These are phyloP conservation scores for Termitomyces sp. DNA, from an alignment of 768 basidiomycete genomes.

Conservation along the genomic window DNA sequence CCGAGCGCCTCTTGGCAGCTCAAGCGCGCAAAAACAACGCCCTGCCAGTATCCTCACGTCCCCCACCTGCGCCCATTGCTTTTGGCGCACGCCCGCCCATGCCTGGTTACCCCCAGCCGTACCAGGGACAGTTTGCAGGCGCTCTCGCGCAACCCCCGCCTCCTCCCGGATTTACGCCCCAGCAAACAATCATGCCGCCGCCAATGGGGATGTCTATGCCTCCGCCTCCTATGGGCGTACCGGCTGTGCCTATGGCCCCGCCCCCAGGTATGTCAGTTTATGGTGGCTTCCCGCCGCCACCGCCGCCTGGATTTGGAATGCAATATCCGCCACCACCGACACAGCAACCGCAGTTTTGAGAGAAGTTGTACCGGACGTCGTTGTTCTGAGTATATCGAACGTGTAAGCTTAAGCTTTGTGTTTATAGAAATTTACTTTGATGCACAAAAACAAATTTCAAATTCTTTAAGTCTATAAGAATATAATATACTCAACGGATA, in stretches of 20 bases:
- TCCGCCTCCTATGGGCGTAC: slow-evolving; percentile 25
- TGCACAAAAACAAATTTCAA: not conserved
- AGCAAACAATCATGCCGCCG: slow-evolving; percentile 60
- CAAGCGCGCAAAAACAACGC: slow-evolving; percentile 97
- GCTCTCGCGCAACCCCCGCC: slow-evolving; percentile 78
- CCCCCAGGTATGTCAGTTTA: slow-evolving; percentile 39
- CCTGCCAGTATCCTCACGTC: slow-evolving; percentile 69
- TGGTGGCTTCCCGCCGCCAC: slow-evolving; percentile 54
- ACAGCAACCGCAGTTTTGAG: slow-evolving; percentile 29
- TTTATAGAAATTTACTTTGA: not conserved
- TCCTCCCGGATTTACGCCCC: slow-evolving; percentile 72
- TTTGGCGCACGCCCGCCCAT: slow-evolving; percentile 59
- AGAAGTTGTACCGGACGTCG: not conserved
- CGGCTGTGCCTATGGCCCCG: slow-evolving; percentile 15
- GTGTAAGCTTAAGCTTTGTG: slow-evolving; percentile 13
- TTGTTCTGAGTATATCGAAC: not conserved
- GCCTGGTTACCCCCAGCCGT: slow-evolving; percentile 69
- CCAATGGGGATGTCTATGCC: slow-evolving; percentile 31
- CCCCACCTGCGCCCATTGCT: slow-evolving; percentile 69
- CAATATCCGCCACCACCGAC: slow-evolving; percentile 41
- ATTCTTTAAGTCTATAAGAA: not conserved
- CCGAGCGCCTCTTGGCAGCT: slow-evolving; percentile 93
- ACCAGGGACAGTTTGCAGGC: slow-evolving; percentile 93
- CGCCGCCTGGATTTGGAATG: slow-evolving; percentile 59
- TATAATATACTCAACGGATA: not conserved